These are phyloP conservation scores for sunflower (Helianthus annuus) DNA, from an alignment of 129 eudicot species.

Conservation along the genomic window HanXRQr2.0-SUNRISE NC_035441.2:163253283-163253782, in stretches of 20 bases:
- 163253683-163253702: too few relatives aligned
- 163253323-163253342: background rate
- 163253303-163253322: background rate
- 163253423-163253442: background rate
- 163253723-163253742: too few relatives aligned
- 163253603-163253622: too few relatives aligned
- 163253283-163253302: constrained; percentile 14
- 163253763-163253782: too few relatives aligned
- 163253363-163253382: background rate
- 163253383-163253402: constrained; percentile 13
- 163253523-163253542: constrained; percentile 15
- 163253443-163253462: background rate
- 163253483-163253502: constrained; percentile 6
- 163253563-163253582: background rate
- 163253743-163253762: too few relatives aligned
- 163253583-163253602: too few relatives aligned
- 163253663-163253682: too few relatives aligned
- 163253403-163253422: constrained; percentile 3
- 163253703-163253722: too few relatives aligned
- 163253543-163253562: background rate
- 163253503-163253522: background rate
- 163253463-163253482: constrained; percentile 3
- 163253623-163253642: too few relatives aligned
- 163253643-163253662: too few relatives aligned
- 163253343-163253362: background rate